These are phyloP conservation scores for Claviceps pazoutovae DNA, from an alignment of 2,329 filamentous ascomycete species.

Conservation along the genomic window DNA sequence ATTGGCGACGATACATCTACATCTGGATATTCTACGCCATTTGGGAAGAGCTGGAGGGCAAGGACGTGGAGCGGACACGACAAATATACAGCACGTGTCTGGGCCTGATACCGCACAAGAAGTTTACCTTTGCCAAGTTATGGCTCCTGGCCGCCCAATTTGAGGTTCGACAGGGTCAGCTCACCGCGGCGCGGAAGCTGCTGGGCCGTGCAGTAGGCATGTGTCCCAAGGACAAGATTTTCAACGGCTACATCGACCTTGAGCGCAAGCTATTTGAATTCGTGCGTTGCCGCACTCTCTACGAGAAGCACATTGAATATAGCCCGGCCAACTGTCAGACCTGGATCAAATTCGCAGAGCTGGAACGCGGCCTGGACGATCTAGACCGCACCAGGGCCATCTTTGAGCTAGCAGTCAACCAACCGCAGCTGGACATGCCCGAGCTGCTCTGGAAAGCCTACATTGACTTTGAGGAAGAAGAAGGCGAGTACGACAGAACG, in stretches of 20 bases:
- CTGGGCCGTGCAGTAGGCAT: conserved; percentile 82
- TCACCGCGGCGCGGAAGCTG: conserved; percentile 71
- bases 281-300: conserved; percentile 74
- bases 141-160: conserved; percentile 93
- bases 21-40: conserved; percentile 96
- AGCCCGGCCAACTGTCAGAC: conserved; percentile 82
- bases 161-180: conserved; percentile 73
- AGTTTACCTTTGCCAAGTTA: conserved; percentile 93
- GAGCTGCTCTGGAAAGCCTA: conserved; percentile 96
- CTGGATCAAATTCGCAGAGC: conserved; percentile 92
- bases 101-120: conserved; percentile 81
- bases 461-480: conserved; percentile 96
- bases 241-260: conserved; percentile 83
- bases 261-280: conserved; percentile 95
- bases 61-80: conserved; percentile 62
- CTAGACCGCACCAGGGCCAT: conserved; percentile 77
- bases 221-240: conserved; percentile 92
- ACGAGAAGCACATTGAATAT: conserved; percentile 88
- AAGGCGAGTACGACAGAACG: conserved; percentile 77
- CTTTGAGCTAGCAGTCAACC: conserved; percentile 76
- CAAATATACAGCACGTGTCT: conserved; percentile 88
- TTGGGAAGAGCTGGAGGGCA: conserved; percentile 81
- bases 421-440: conserved; percentile 85
- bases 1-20: conserved; percentile 96
- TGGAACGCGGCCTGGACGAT: conserved; percentile 85